Evolutionary conservation across 192 early-diverging fungal species (phyloP).

Genomic region (Backusella tuberculispora): DNA sequence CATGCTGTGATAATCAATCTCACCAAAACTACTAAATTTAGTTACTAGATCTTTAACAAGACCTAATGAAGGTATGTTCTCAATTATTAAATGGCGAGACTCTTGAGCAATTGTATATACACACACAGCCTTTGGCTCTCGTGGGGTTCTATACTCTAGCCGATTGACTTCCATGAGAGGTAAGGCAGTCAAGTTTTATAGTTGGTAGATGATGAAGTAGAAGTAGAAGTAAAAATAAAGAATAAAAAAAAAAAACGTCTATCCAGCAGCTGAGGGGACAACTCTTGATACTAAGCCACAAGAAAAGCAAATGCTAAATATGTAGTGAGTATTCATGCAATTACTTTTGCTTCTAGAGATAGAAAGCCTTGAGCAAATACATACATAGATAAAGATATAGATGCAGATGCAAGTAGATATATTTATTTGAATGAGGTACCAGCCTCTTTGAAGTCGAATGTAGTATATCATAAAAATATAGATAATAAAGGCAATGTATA

Average conservation of each 20-base stretch:
- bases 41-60: conserved; percentile 26
- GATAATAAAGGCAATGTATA: too few relatives aligned
- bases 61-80: conserved; percentile 35
- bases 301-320: too few relatives aligned
- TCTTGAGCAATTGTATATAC: conserved; percentile 44
- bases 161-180: neutral
- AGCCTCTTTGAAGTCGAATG: too few relatives aligned
- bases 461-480: too few relatives aligned
- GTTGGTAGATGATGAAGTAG: neutral
- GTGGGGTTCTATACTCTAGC: conserved; percentile 31
- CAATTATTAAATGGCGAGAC: conserved; percentile 38
- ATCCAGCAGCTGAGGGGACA: too few relatives aligned
- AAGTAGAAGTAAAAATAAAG: neutral
- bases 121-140: conserved; percentile 21
- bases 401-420: too few relatives aligned
- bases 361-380: too few relatives aligned
- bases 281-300: too few relatives aligned
- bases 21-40: conserved; percentile 21
- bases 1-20: conserved; percentile 15
- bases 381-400: too few relatives aligned
- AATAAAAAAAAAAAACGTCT: neutral
- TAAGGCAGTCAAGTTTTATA: neutral
- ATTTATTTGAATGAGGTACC: too few relatives aligned
- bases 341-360: too few relatives aligned
- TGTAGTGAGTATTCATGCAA: too few relatives aligned